Percentiles rank a stretch among this genome's conserved stretches.
phyloP scores from a whole-genome alignment of 495 filamentous ascomycete genomes.

The Podospora pseudoanserina region DNA sequence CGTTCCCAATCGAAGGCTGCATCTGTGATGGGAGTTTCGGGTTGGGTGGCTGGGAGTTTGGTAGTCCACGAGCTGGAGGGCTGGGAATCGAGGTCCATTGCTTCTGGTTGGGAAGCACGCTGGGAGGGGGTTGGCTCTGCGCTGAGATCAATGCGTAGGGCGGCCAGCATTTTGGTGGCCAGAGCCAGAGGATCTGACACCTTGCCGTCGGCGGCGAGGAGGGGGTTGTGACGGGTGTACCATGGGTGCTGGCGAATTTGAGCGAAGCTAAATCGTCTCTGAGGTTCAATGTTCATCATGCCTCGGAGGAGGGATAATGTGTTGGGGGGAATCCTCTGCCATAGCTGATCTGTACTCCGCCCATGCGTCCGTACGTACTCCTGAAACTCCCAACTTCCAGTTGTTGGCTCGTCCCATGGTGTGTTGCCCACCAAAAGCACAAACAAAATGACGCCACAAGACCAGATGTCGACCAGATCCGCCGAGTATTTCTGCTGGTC shows the following conservation, averaged over 20 bases:
- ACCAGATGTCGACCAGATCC: conserved; percentile 92
- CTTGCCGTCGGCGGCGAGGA: conserved; percentile 67
- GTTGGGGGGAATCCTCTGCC: conserved; percentile 73
- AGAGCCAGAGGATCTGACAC: conserved; percentile 76
- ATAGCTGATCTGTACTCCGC: conserved; percentile 77
- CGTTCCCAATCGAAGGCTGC: conserved; percentile 76
- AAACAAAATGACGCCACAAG: conserved; percentile 93
- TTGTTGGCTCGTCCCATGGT: conserved; percentile 91
- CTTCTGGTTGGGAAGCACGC: conserved; percentile 33
- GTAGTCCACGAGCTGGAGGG: conserved; percentile 22
- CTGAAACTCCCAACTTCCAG: conserved; percentile 73
- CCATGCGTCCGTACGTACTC: conserved; percentile 80
- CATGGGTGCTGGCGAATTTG: conserved; percentile 92
- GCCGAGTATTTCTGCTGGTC: conserved; percentile 70
- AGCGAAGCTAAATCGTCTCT: conserved; percentile 74
- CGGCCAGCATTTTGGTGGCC: conserved; percentile 89
- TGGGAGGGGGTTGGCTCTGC: conserved; percentile 58
- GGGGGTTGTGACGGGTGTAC: conserved; percentile 81
- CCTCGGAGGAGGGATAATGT: conserved; percentile 83
- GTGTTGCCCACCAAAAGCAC: conserved; percentile 94
- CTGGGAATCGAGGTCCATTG: conserved; percentile 59
- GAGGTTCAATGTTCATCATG: conserved; percentile 82
- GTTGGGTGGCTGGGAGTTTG: conserved; percentile 66
- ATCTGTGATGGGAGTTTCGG: conserved; percentile 66
- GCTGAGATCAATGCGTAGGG: conserved; percentile 85